These are phyloP conservation scores for Rhodotorula sp. DNA, from an alignment of 1,284 basidiomycete genomes.

Conservation along the genomic window DNA sequence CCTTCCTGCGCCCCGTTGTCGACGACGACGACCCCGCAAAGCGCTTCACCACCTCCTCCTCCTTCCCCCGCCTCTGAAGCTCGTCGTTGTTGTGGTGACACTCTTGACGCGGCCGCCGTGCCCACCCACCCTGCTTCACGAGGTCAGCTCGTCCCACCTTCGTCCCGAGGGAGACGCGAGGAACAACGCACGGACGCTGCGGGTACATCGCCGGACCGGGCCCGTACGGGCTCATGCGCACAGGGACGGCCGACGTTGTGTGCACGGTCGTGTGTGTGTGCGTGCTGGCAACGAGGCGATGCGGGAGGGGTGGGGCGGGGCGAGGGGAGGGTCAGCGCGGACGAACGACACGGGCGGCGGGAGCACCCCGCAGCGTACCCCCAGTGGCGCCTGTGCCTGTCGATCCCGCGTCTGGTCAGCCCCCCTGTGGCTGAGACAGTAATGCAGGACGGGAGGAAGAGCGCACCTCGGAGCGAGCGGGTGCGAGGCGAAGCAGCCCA, in stretches of 20 bases:
- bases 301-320: not conserved
- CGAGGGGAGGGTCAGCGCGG: not conserved
- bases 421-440: not conserved
- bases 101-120: not conserved
- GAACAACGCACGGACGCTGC: not conserved
- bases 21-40: too few relatives aligned
- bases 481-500: not conserved
- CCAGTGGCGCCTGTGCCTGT: not conserved
- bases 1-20: too few relatives aligned
- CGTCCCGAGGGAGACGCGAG: not conserved
- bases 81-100: not conserved
- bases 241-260: not conserved
- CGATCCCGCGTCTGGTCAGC: not conserved
- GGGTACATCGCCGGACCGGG: not conserved
- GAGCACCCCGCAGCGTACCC: not conserved
- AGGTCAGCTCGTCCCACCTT: not conserved
- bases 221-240: not conserved
- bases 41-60: not conserved
- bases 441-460: not conserved
- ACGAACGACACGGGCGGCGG: not conserved
- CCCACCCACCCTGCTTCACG: not conserved
- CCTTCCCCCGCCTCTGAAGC: not conserved
- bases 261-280: not conserved
- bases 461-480: not conserved
- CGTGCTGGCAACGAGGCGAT: not conserved